Evolutionary conservation across 148 eudicot species (phyloP).

Genomic region (Nepenthes gracilis): DNA sequence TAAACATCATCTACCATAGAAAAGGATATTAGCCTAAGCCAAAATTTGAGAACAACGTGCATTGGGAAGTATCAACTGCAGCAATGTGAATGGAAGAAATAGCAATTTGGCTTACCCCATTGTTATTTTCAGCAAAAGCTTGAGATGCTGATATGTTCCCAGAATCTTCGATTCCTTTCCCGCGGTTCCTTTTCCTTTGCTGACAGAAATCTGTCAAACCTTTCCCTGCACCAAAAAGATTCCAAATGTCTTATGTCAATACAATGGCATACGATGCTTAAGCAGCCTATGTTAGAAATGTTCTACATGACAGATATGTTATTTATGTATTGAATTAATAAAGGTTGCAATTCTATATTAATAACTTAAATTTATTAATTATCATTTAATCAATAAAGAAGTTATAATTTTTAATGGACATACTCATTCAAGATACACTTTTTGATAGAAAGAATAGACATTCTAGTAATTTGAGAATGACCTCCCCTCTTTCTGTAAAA

Average conservation of each 20-base stretch:
- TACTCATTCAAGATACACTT: too few species aligned
- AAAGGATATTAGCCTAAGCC: too few species aligned
- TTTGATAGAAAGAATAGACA: too few species aligned
- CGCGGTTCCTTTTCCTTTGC: background rate
- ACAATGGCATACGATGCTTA: background rate
- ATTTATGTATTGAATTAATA: too few species aligned
- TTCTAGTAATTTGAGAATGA: too few species aligned
- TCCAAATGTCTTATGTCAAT: background rate
- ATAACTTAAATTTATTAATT: too few species aligned
- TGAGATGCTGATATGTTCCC: background rate
- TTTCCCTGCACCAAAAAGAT: background rate
- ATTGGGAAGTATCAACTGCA: background rate
- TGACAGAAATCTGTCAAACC: background rate
- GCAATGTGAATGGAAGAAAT: background rate
- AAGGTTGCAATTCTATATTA: too few species aligned
- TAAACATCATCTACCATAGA: too few species aligned
- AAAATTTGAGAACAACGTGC: too few species aligned
- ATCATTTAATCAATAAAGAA: too few species aligned
- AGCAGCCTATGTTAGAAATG: background rate
- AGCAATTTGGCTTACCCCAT: background rate
- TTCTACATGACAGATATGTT: background rate
- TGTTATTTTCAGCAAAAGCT: background rate
- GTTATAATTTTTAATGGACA: too few species aligned
- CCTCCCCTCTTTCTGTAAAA: too few species aligned
- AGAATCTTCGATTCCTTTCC: constrained; percentile 4